Conservation (phyloP, 768 basidiomycete species). For the Rubroboletus satanas region DNA sequence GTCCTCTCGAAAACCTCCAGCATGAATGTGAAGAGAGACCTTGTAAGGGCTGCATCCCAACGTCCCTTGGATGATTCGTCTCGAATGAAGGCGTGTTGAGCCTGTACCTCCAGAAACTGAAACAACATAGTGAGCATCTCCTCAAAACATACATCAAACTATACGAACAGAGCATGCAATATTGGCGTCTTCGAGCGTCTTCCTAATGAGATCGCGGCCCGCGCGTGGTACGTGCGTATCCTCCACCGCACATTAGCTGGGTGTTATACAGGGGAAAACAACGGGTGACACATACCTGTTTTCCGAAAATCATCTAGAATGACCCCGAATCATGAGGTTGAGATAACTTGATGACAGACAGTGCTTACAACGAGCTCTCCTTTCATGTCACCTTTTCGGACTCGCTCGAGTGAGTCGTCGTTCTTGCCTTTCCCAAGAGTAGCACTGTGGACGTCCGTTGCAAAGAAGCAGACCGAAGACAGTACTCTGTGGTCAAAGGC, state of each 20-base stretch:
- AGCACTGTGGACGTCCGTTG: slow-evolving; percentile 87
- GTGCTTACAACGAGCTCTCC: slow-evolving; percentile 76
- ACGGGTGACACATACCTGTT: slow-evolving; percentile 53
- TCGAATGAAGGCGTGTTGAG: slow-evolving; percentile 94
- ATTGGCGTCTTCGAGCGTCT: slow-evolving; percentile 75
- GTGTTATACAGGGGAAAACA: background rate
- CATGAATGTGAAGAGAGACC: slow-evolving; percentile 78
- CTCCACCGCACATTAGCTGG: slow-evolving; percentile 33
- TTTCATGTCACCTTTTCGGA: slow-evolving; percentile 75
- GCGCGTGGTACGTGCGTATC: slow-evolving; percentile 91
- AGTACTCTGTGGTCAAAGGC: slow-evolving; percentile 84
- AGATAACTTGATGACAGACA: background rate
- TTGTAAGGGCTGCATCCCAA: slow-evolving; percentile 91
- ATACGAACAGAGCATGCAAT: slow-evolving; percentile 64
- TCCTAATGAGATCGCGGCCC: slow-evolving; percentile 82
- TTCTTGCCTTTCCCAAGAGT: slow-evolving; percentile 81
- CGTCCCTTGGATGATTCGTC: slow-evolving; percentile 90
- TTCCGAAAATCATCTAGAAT: slow-evolving; percentile 87
- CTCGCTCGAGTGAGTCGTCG: slow-evolving; percentile 76
- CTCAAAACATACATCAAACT: background rate
- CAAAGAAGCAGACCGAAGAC: slow-evolving; percentile 90
- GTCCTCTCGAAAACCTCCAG: slow-evolving; percentile 92
- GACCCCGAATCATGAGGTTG: background rate
- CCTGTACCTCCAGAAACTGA: slow-evolving; percentile 93
- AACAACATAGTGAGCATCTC: slow-evolving; percentile 4